Evolutionary conservation across 148 eudicot species (phyloP), one percentile per base, ranked within the genome.

Genomic region (Nepenthes gracilis): DNA sequence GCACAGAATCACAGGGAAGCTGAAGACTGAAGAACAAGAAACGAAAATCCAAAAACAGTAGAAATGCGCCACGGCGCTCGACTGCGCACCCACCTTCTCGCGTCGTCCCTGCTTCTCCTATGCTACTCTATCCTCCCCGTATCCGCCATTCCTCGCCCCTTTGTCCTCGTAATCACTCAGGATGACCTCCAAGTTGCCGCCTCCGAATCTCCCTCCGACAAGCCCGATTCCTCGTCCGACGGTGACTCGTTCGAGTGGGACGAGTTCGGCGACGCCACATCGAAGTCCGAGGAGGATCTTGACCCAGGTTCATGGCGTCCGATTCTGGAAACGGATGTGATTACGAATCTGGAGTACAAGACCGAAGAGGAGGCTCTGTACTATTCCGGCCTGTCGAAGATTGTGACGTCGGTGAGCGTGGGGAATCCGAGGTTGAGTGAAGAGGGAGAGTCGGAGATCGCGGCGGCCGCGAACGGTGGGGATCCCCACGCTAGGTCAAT

Each of bases 261-360:
- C 64, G 96, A 83, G 48, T 82, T 81, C 67, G 77, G 75, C 14
- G 90, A 81, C 33, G 47, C 87, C 38, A 76, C 73, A 3, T 60
- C 96, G 36, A 71, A 59, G 5, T 79, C 92, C 13, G 88, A 85
- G 60, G 75, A 70, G 12, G 74, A 74, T n/a, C 82, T 83, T 11
- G 95, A 91, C 66, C 83, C 97, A 11, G 97, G 92, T 0, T 81
- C 97, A 2, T 91, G 96, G 97, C 72, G 89, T 13, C 84, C 76
- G 0, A 23, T 87, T 10, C 76, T 91, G 47, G 96, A 85, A 35
- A 69, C 77, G 5, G 73, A 71, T n/a, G 36, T 48, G 33, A 66
- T 2, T 38, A 13, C 36, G 35, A 23, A 34, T 9, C 37, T 62
- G 48, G 64, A 48, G 40, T 48, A 63, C 7, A 32, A 50, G 47